Conservation (phyloP, 1,284 basidiomycete genomes). For the Irpex lacteus region DNA sequence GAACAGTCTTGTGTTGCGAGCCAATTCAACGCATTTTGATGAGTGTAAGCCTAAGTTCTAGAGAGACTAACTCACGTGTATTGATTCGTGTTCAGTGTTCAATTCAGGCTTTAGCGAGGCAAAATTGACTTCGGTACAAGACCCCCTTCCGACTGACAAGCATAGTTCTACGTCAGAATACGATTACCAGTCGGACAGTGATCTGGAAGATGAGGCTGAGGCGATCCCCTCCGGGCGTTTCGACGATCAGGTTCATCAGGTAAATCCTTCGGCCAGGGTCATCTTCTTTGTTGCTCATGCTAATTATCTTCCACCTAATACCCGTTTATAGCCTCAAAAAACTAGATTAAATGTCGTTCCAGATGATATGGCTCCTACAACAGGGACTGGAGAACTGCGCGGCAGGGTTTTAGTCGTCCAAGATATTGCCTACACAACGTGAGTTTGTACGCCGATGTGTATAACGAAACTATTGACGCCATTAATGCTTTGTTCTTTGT, state of each 20-base stretch:
- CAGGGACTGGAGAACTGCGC: neutral
- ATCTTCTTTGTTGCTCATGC: neutral
- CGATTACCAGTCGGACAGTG: slow-evolving; percentile 24
- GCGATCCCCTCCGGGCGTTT: neutral
- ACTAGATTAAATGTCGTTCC: neutral
- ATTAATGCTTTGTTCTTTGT: neutral
- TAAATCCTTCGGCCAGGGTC: neutral
- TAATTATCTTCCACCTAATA: neutral
- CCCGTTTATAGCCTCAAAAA: neutral
- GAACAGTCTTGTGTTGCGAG: slow-evolving; percentile 11
- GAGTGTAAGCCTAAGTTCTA: slow-evolving; percentile 4
- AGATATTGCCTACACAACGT: neutral
- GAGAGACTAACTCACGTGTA: neutral
- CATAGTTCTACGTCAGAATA: slow-evolving; percentile 9
- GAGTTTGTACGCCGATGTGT: neutral
- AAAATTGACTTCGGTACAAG: slow-evolving; percentile 13
- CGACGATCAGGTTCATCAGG: neutral
- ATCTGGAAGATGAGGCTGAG: slow-evolving; percentile 17
- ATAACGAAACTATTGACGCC: neutral
- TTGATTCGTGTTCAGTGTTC: slow-evolving; percentile 13
- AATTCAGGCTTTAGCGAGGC: slow-evolving; percentile 17
- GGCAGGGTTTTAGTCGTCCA: neutral
- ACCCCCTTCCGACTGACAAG: slow-evolving; percentile 9
- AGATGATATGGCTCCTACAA: neutral
- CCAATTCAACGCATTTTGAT: slow-evolving; percentile 12